Conservation (phyloP, 176 grass and related monocot genomes). For the Phoenix roebelenii region DNA sequence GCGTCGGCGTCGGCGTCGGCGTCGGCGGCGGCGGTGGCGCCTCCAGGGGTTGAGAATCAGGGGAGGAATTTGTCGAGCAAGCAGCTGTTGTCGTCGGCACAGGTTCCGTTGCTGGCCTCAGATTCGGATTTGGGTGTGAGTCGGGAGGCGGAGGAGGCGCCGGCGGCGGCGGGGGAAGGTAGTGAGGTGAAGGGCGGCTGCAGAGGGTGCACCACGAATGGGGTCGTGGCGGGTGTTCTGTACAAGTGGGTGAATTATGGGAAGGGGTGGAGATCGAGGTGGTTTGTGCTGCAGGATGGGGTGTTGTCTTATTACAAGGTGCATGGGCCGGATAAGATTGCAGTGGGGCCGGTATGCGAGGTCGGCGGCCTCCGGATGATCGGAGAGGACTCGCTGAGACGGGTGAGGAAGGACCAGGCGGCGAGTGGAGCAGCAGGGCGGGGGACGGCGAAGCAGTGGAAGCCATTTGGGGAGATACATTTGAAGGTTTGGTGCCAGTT, state of each 20-base stretch:
- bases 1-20: background rate
- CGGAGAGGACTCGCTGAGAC: slow-evolving; percentile 52
- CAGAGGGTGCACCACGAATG: background rate
- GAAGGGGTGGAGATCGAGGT: slow-evolving; percentile 76
- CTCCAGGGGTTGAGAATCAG: background rate
- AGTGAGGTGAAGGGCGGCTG: slow-evolving; percentile 8
- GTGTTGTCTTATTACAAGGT: slow-evolving; percentile 92
- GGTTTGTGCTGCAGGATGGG: slow-evolving; percentile 80
- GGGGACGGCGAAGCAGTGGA: slow-evolving; percentile 52
- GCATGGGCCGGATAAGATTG: slow-evolving; percentile 37
- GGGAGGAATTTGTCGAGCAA: slow-evolving; percentile 5
- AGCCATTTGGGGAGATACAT: slow-evolving; percentile 87
- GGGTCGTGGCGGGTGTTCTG: slow-evolving; percentile 43
- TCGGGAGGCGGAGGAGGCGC: slow-evolving; percentile 10
- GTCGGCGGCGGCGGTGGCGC: background rate
- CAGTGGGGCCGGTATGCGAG: slow-evolving; percentile 23
- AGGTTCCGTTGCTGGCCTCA: background rate
- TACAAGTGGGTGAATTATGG: slow-evolving; percentile 99
- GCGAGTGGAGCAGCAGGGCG: slow-evolving; percentile 21
- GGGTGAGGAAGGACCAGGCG: slow-evolving; percentile 26
- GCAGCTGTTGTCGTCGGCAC: background rate
- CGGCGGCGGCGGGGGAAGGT: background rate
- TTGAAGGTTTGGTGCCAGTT: slow-evolving; percentile 54
- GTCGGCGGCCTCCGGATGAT: slow-evolving; percentile 46
- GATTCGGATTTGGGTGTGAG: background rate